Percentiles rank a stretch among this genome's conserved stretches.
Evolutionary conservation across 2,329 filamentous ascomycete genomes (phyloP).

Genomic region (Ophidiomyces ophidiicola): DNA sequence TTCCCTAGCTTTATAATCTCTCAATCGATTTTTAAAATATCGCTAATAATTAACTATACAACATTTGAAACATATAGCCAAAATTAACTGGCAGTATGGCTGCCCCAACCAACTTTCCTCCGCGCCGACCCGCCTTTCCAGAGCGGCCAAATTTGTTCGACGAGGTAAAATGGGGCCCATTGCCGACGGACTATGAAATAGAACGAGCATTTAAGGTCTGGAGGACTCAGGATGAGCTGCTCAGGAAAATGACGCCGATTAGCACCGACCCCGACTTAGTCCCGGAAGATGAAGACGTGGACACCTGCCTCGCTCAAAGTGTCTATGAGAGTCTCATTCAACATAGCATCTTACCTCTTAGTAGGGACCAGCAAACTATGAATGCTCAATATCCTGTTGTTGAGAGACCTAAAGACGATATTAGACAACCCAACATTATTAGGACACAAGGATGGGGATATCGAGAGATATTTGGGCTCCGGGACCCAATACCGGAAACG

Average conservation of each 20-base stretch:
- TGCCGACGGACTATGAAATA: slow-evolving; percentile 18
- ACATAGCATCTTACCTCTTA: slow-evolving; percentile 16
- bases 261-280: neutral
- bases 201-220: slow-evolving; percentile 22
- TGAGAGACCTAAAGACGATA: too few relatives aligned
- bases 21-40: too few relatives aligned
- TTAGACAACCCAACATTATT: too few relatives aligned
- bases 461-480: slow-evolving; percentile 15
- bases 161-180: slow-evolving; percentile 20
- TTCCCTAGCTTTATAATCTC: too few relatives aligned
- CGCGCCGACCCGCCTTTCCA: slow-evolving; percentile 17
- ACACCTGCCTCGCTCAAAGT: slow-evolving; percentile 20
- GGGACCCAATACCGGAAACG: neutral
- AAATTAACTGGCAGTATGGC: slow-evolving; percentile 2
- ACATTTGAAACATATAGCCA: neutral
- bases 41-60: neutral
- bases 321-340: slow-evolving; percentile 25
- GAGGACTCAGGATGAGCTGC: slow-evolving; percentile 19
- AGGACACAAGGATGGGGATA: slow-evolving; percentile 11
- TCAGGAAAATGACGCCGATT: slow-evolving; percentile 9
- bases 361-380: slow-evolving; percentile 10
- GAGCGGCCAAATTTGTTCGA: slow-evolving; percentile 21
- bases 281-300: neutral
- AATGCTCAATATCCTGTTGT: slow-evolving; percentile 2
- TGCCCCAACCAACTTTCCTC: slow-evolving; percentile 1